Percentiles rank a stretch among this genome's conserved stretches.
Evolutionary conservation across 257 asterid species (phyloP).

Genomic region (Osmanthus fragrans): DNA sequence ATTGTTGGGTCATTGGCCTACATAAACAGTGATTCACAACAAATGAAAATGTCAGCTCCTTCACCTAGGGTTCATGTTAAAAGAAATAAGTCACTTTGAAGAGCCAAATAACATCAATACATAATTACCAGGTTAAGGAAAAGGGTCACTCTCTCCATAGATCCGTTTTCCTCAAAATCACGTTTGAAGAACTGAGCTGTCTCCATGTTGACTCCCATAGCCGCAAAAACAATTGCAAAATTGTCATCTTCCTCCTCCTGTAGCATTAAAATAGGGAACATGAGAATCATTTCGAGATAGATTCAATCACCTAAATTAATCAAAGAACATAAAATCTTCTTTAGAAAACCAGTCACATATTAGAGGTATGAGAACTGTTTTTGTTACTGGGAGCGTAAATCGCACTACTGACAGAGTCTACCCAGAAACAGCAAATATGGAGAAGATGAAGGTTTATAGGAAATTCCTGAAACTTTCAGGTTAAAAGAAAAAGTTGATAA

Average conservation of each 20-base stretch:
- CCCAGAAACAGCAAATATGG: background rate
- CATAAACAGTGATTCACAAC: slow-evolving; percentile 25
- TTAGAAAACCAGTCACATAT: background rate
- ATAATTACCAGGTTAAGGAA: slow-evolving; percentile 78
- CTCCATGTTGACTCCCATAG: slow-evolving; percentile 99
- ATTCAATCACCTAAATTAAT: slow-evolving; percentile 14
- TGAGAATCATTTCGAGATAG: slow-evolving; percentile 21
- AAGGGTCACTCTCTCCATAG: slow-evolving; percentile 98
- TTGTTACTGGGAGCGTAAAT: background rate
- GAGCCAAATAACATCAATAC: slow-evolving; percentile 1
- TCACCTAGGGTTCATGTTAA: slow-evolving; percentile 15
- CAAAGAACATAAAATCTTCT: slow-evolving; percentile 13
- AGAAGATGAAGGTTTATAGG: background rate
- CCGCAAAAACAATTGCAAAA: slow-evolving; percentile 98
- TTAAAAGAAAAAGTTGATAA: background rate
- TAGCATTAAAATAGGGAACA: slow-evolving; percentile 24
- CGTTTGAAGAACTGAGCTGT: slow-evolving; percentile 97
- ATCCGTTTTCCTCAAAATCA: slow-evolving; percentile 98
- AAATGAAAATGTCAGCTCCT: slow-evolving; percentile 15
- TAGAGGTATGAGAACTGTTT: background rate
- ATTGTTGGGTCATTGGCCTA: slow-evolving; percentile 98
- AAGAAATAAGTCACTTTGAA: background rate
- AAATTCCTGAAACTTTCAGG: background rate
- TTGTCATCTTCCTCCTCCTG: slow-evolving; percentile 88
- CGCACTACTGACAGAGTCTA: background rate